Conservation (phyloP, 805 yeast species). For the Candida sithepensis region DNA sequence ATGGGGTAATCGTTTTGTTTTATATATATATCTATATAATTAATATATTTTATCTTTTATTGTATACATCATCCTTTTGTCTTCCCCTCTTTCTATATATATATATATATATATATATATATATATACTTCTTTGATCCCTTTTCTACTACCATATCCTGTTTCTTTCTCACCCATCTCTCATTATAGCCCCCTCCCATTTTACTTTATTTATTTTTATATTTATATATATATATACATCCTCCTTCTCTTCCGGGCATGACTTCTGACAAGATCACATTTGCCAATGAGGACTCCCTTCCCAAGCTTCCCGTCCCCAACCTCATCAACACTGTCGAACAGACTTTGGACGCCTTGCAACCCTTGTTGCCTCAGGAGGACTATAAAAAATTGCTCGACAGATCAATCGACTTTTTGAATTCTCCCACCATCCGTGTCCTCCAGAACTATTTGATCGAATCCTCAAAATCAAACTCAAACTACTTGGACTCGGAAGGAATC, state of each 20-base stretch:
- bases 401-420: conserved; percentile 42
- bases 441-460: conserved; percentile 53
- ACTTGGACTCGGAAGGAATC: conserved; percentile 47
- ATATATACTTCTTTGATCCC: neutral
- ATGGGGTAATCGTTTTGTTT: no score
- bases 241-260: conserved; percentile 2
- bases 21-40: no score
- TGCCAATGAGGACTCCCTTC: conserved; percentile 41
- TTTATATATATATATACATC: neutral
- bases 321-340: conserved; percentile 48
- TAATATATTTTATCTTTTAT: no score
- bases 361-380: conserved; percentile 53
- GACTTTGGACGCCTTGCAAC: conserved; percentile 53
- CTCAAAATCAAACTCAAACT: conserved; percentile 41
- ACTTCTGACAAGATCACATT: conserved; percentile 29
- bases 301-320: conserved; percentile 62
- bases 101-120: neutral
- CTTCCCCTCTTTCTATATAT: neutral
- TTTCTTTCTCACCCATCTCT: no score
- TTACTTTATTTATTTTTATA: no score
- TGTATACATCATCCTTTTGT: no score
- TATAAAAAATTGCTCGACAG: conserved; percentile 40
- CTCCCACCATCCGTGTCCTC: conserved; percentile 39
- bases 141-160: no score
- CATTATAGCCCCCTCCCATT: no score